Conservation (phyloP, 805 yeast genomes). For the Saturnispora hagleri region DNA sequence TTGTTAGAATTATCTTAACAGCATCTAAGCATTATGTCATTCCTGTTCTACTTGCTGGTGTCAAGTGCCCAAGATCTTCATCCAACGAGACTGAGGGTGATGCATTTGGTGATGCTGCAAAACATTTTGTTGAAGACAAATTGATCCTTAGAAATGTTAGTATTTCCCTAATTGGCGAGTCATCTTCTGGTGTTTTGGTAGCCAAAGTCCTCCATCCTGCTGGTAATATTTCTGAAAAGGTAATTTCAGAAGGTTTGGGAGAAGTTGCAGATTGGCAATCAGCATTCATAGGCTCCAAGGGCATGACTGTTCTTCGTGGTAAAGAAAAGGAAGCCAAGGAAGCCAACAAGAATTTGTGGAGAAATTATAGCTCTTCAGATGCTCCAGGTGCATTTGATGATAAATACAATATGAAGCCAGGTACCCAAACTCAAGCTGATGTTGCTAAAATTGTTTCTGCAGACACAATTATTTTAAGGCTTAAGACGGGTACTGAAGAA, state of each 20-base stretch:
- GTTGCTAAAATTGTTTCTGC: constrained; percentile 56
- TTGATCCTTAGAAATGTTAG: constrained; percentile 53
- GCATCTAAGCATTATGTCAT: constrained; percentile 45
- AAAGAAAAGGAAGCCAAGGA: constrained; percentile 55
- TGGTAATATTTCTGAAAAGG: constrained; percentile 62
- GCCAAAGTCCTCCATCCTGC: constrained; percentile 60
- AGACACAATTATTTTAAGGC: constrained; percentile 53
- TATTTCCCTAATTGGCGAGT: constrained; percentile 50
- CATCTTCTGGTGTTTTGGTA: constrained; percentile 51
- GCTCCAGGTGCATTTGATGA: constrained; percentile 15
- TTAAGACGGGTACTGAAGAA: constrained; percentile 41
- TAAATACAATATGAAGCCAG: constrained; percentile 30
- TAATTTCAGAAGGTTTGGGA: constrained; percentile 63
- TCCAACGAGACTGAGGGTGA: constrained; percentile 36
- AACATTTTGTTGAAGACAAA: constrained; percentile 51
- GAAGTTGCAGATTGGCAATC: constrained; percentile 79
- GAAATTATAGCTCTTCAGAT: constrained; percentile 20
- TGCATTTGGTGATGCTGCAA: constrained; percentile 60
- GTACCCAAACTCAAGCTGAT: constrained; percentile 42
- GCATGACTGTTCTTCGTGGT: constrained; percentile 52
- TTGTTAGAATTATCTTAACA: constrained; percentile 39
- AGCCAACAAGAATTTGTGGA: constrained; percentile 51
- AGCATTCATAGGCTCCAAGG: constrained; percentile 50
- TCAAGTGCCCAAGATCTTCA: constrained; percentile 62
- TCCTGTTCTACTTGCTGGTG: constrained; percentile 64